phyloP scores from a whole-genome alignment of 2,329 filamentous ascomycete genomes.

The Colletotrichum noveboracense region DNA sequence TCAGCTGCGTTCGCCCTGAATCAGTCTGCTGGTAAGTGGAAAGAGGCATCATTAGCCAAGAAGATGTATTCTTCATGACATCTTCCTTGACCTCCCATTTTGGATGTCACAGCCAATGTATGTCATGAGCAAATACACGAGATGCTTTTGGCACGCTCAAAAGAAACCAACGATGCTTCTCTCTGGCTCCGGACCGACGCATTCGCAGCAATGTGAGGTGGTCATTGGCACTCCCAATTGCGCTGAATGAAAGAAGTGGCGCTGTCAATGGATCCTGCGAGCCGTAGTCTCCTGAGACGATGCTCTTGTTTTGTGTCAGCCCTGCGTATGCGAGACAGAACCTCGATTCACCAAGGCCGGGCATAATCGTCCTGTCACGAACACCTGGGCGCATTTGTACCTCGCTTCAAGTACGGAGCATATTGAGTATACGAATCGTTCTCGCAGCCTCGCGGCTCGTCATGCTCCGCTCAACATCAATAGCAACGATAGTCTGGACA shows the following conservation, averaged over 20 bases:
- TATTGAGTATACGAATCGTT: neutral
- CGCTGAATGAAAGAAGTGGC: neutral
- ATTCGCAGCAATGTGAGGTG: neutral
- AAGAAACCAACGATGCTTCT: neutral
- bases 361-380: neutral
- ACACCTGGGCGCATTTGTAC: neutral
- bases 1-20: neutral
- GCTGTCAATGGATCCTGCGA: neutral
- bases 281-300: neutral
- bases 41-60: neutral
- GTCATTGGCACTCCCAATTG: neutral
- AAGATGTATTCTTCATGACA: neutral
- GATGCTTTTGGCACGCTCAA: neutral
- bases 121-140: neutral
- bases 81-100: neutral
- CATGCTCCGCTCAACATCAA: neutral
- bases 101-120: neutral
- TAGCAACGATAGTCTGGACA: neutral
- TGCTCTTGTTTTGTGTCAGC: neutral
- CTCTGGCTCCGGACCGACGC: neutral
- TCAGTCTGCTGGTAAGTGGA: neutral
- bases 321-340: neutral
- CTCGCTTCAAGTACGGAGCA: neutral
- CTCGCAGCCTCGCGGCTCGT: neutral
- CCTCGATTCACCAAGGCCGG: neutral